Percentiles rank a stretch among this genome's conserved stretches.
These are phyloP conservation scores for Phytophthora foliorum DNA, from an alignment of 352 stramenopile species.

Conservation along the genomic window DNA sequence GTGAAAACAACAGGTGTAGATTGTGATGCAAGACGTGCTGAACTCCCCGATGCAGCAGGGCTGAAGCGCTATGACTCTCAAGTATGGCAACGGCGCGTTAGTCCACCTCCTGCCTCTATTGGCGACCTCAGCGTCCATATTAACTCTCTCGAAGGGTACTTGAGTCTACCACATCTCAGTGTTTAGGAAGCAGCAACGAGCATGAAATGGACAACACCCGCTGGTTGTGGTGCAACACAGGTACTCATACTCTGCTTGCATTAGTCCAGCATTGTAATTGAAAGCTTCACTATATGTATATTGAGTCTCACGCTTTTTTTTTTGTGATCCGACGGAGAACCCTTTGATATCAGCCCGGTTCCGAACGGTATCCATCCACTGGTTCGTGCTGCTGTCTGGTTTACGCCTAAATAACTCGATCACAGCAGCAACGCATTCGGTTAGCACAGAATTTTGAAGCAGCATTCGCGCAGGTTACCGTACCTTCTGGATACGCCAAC, in stretches of 20 bases:
- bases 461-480: too few relatives aligned
- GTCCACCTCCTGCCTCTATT: constrained; percentile 51
- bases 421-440: too few relatives aligned
- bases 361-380: too few relatives aligned
- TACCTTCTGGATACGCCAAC: too few relatives aligned
- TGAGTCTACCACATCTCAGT: constrained; percentile 64
- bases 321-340: not conserved
- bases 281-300: too few relatives aligned
- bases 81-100: constrained; percentile 73
- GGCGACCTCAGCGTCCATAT: constrained; percentile 81
- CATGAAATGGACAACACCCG: too few relatives aligned
- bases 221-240: too few relatives aligned
- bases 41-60: constrained; percentile 24
- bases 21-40: not conserved
- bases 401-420: too few relatives aligned
- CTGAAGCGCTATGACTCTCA: constrained; percentile 71
- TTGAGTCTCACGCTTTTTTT: not conserved
- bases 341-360: not conserved
- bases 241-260: too few relatives aligned
- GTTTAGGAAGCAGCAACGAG: constrained; percentile 34
- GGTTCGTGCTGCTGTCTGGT: not conserved
- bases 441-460: too few relatives aligned
- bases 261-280: too few relatives aligned
- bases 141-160: constrained; percentile 60
- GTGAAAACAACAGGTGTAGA: not conserved